Percentiles rank a stretch among this genome's conserved stretches.
Conservation (phyloP, 331 rosid genomes). For the Telfairia occidentalis region DNA sequence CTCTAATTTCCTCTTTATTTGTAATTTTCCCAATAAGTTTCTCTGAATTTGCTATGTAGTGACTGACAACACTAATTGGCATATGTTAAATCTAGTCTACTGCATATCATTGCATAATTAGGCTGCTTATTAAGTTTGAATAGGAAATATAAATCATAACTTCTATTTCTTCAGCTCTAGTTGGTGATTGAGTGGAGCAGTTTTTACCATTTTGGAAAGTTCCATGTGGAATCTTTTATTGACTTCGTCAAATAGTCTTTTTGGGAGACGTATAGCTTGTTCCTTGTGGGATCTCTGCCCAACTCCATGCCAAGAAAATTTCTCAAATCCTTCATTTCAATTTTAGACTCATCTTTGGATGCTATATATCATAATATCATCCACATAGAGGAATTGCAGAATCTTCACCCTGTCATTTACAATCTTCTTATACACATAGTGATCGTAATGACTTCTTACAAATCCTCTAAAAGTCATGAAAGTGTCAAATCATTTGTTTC, state of each 20-base stretch:
- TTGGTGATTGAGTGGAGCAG: background rate
- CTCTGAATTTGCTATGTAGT: too few relatives aligned
- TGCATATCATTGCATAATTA: too few relatives aligned
- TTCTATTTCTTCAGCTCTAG: background rate
- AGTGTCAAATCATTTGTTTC: background rate
- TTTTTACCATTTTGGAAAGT: background rate
- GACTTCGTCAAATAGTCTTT: background rate
- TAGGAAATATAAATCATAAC: too few relatives aligned
- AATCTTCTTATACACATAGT: background rate
- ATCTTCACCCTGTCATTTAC: rapidly evolving
- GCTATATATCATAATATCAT: background rate
- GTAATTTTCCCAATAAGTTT: too few relatives aligned
- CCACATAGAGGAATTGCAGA: background rate
- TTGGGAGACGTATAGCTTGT: background rate
- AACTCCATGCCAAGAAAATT: background rate
- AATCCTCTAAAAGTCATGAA: background rate
- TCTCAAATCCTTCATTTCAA: background rate
- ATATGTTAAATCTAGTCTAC: too few relatives aligned
- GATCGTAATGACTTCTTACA: background rate
- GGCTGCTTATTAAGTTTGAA: too few relatives aligned
- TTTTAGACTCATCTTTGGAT: background rate
- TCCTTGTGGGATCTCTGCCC: background rate
- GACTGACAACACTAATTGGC: too few relatives aligned
- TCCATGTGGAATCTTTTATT: background rate
- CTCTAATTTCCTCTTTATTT: too few relatives aligned